Conservation (phyloP, 345 rosid species). For the Bruguiera parviflora region DNA sequence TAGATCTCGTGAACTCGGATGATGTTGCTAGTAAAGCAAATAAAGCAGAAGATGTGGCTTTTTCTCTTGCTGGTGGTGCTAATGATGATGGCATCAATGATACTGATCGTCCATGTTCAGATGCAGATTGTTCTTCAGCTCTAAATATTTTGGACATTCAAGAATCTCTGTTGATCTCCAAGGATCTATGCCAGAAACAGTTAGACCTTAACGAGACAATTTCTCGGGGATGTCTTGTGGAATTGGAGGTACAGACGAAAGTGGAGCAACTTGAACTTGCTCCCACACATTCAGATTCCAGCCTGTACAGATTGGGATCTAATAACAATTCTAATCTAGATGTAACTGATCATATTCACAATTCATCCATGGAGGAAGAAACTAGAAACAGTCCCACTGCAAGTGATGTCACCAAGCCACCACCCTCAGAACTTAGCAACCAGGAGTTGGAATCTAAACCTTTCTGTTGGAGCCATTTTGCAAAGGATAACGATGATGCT, state of each 20-base stretch:
- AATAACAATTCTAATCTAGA: constrained; percentile 15
- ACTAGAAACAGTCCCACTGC: constrained; percentile 2
- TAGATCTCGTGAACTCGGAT: constrained; percentile 30
- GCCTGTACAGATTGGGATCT: constrained; percentile 11
- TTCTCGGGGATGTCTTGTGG: constrained; percentile 27
- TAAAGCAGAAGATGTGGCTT: constrained; percentile 22
- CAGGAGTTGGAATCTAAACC: constrained; percentile 34
- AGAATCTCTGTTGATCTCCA: constrained; percentile 23
- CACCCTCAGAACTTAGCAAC: constrained; percentile 26
- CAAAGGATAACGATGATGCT: constrained; percentile 28
- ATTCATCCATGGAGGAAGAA: constrained; percentile 16
- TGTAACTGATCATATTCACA: constrained; percentile 12
- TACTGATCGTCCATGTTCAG: constrained; percentile 27
- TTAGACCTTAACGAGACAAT: constrained; percentile 24
- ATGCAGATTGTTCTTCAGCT: constrained; percentile 33
- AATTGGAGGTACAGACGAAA: constrained; percentile 33
- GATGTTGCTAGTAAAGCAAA: constrained; percentile 30
- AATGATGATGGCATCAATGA: constrained; percentile 24
- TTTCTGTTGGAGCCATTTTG: constrained; percentile 23
- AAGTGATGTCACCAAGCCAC: constrained; percentile 14
- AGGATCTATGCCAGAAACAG: constrained; percentile 29
- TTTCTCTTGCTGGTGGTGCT: constrained; percentile 18
- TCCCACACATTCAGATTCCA: constrained; percentile 19
- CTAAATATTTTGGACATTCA: constrained; percentile 19
- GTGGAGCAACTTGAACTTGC: constrained; percentile 30